Percentiles rank a stretch among this genome's conserved stretches.
phyloP scores from a whole-genome alignment of 371 early-diverging fungal species.

The Mucor indicus region DNA sequence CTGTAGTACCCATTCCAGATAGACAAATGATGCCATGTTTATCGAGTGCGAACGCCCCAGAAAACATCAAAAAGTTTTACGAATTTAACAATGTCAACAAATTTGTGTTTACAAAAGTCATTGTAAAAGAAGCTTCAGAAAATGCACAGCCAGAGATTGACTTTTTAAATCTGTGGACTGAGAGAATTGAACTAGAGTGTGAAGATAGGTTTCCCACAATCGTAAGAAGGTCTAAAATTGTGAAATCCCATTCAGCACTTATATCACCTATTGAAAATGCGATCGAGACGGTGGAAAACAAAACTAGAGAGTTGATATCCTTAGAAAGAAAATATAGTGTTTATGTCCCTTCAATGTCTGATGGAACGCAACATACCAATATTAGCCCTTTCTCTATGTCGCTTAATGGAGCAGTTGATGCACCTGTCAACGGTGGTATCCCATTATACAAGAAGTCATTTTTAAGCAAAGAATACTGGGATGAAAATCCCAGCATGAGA shows the following conservation, averaged over 20 bases:
- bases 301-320: constrained; percentile 59
- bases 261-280: constrained; percentile 82
- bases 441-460: constrained; percentile 76
- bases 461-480: constrained; percentile 45
- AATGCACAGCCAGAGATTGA: constrained; percentile 54
- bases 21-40: constrained; percentile 18
- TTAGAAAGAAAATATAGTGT: constrained; percentile 56
- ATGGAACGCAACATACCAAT: constrained; percentile 29
- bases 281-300: constrained; percentile 65
- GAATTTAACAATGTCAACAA: constrained; percentile 56
- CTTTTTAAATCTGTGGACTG: constrained; percentile 76
- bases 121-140: constrained; percentile 27
- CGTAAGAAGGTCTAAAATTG: constrained; percentile 58
- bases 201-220: constrained; percentile 71
- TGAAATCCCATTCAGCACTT: constrained; percentile 45
- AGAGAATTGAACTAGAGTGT: constrained; percentile 64
- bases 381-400: constrained; percentile 79
- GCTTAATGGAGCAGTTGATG: constrained; percentile 81
- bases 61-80: constrained; percentile 54
- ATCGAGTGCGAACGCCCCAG: constrained; percentile 35
- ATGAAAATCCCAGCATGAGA: constrained; percentile 45
- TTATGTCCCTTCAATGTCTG: not conserved
- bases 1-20: constrained; percentile 62
- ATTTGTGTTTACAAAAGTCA: constrained; percentile 65
- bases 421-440: constrained; percentile 85